Evolutionary conservation across 306 rosid species (phyloP).

Genomic region (Cucumis sativus): DNA sequence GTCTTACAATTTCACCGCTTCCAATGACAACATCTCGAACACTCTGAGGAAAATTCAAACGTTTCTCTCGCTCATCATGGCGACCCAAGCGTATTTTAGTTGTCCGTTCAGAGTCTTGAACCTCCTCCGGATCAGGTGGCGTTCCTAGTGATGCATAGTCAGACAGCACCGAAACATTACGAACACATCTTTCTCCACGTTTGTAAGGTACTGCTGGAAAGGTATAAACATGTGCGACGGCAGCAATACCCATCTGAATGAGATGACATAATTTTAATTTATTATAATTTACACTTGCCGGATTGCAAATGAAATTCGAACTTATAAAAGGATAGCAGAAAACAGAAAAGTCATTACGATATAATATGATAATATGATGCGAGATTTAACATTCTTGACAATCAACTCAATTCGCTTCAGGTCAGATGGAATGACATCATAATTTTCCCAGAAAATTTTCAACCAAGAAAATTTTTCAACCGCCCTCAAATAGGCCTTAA

Average conservation of each 20-base stretch:
- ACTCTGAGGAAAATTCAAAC: slow-evolving; percentile 65
- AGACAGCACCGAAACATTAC: slow-evolving; percentile 81
- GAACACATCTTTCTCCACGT: slow-evolving; percentile 95
- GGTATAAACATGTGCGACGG: slow-evolving; percentile 84
- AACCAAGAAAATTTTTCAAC: not conserved
- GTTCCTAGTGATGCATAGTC: slow-evolving; percentile 83
- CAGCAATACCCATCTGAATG: slow-evolving; percentile 94
- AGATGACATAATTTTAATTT: not conserved
- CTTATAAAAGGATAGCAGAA: not conserved
- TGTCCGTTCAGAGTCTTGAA: slow-evolving; percentile 68
- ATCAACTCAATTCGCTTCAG: not conserved
- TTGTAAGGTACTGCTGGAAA: slow-evolving; percentile 94
- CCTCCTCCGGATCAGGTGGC: slow-evolving; percentile 91
- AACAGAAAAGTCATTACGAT: not conserved
- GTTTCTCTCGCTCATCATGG: slow-evolving; percentile 52
- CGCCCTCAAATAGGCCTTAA: not conserved
- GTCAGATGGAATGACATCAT: not conserved
- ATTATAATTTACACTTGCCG: not conserved
- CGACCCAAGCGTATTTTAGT: slow-evolving; percentile 44
- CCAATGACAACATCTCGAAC: slow-evolving; percentile 91
- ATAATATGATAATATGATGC: too few species aligned
- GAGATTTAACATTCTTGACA: not conserved
- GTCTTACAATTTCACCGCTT: slow-evolving; percentile 91
- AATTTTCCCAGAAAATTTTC: too few species aligned
- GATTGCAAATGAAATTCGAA: not conserved